Conservation (phyloP, 1,284 basidiomycete genomes). For the Trametes versicolor region DNA sequence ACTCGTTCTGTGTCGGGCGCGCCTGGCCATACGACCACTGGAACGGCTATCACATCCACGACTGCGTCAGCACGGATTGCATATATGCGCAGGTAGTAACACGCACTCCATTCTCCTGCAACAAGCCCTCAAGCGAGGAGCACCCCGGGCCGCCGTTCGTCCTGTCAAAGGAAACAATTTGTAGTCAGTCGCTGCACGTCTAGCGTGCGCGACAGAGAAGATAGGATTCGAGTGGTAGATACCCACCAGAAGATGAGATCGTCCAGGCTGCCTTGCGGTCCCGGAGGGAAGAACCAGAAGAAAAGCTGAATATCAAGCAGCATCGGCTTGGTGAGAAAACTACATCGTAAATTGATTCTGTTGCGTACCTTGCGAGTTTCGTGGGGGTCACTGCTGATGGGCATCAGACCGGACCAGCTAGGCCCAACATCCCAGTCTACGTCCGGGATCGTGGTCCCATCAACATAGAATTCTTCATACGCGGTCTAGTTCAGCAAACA, state of each 20-base stretch:
- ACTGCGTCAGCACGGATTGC: too few relatives aligned
- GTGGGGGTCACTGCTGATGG: slow-evolving; percentile 67
- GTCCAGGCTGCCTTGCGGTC: slow-evolving; percentile 72
- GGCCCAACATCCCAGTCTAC: slow-evolving; percentile 81
- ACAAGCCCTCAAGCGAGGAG: slow-evolving; percentile 78
- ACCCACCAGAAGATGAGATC: slow-evolving; percentile 78
- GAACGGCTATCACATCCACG: slow-evolving; percentile 60
- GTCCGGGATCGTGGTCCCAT: slow-evolving; percentile 71
- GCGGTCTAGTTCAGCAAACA: background rate
- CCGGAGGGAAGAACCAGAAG: slow-evolving; percentile 90
- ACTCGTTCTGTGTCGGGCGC: slow-evolving; percentile 72
- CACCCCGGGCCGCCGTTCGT: slow-evolving; percentile 67
- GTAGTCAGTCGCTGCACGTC: background rate
- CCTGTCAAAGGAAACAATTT: too few relatives aligned
- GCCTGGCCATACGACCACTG: slow-evolving; percentile 74
- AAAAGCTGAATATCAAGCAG: slow-evolving; percentile 65
- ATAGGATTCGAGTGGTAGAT: slow-evolving; percentile 9
- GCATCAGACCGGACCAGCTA: slow-evolving; percentile 79
- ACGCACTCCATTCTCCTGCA: slow-evolving; percentile 87
- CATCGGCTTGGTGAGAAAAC: slow-evolving; percentile 37
- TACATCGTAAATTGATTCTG: too few relatives aligned
- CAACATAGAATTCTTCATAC: slow-evolving; percentile 83
- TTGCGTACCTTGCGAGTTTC: slow-evolving; percentile 70
- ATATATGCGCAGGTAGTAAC: too few relatives aligned
- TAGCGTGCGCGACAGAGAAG: background rate